Evolutionary conservation across 164 flowering plant genomes (phyloP), one percentile per base, ranked within the genome.

Genomic region (Stephania cephalantha): DNA sequence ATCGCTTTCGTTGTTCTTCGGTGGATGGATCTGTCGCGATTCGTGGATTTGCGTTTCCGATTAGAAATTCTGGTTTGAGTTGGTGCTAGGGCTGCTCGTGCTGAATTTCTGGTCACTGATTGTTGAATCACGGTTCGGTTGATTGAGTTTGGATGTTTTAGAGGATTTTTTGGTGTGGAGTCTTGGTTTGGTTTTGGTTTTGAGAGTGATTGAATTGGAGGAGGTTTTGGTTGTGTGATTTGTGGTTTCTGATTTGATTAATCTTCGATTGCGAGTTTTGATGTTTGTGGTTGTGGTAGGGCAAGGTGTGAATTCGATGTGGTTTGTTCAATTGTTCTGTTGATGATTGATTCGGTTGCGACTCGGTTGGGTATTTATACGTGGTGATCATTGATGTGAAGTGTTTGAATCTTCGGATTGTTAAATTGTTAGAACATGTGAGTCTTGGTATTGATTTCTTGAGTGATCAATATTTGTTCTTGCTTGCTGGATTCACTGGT

Each of bases 281-380:
- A 63, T 63, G 22, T 46, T 55, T 18, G 9, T 70, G n/a, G 5
- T 75, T 70, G 5, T 2, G 48, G 11, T 74, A 50, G 76, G 76
- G 76, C 70, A 74, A 74, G 45, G 1, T 61, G 9, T 52, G 13
- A 74, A 31, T 15, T 25, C 4, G 42, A n/a, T 6, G 22, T 73
- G 48, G 18, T 58, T 58, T 48, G 1, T 58, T 58, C n/a, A 58
- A 18, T 61, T 9, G 69, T 58, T 58, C n/a, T 73, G 30, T 61
- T 9, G 69, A 2, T 12, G 10, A n/a, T 1, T 64, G 20, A 17
- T 73, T 45, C 2, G 8, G 1, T 4, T 25, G n/a, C 22, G 11
- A 20, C 65, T 45, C 18, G n/a, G 3, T n/a, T 29, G 18, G 69
- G 17, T 18, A 6, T 46, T 65, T 12, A 7, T 9, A 6, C n/a